phyloP scores from a whole-genome alignment of 805 yeast genomes.

The Starmerella tilneyi region DNA sequence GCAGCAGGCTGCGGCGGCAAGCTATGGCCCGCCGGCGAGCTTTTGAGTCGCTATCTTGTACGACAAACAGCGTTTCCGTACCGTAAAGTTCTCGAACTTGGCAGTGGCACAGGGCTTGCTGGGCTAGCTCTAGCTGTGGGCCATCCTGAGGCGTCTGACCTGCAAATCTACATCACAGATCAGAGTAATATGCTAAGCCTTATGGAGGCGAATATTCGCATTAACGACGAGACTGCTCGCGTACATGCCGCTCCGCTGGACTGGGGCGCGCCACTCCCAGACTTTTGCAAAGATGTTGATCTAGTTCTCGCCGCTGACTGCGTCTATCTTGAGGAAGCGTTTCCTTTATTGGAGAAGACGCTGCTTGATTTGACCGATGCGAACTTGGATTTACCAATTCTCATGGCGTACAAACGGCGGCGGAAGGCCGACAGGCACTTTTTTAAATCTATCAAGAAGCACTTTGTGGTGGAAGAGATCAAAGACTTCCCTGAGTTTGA shows the following conservation, averaged over 20 bases:
- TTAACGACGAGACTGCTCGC: slow-evolving; percentile 33
- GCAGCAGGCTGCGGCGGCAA: slow-evolving; percentile 55
- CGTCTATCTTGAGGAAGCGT: slow-evolving; percentile 46
- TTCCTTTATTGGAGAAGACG: slow-evolving; percentile 43
- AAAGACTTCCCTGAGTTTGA: slow-evolving; percentile 23
- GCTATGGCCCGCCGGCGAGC: slow-evolving; percentile 52
- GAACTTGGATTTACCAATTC: slow-evolving; percentile 33
- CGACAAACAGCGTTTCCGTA: slow-evolving; percentile 24
- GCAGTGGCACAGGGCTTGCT: slow-evolving; percentile 51
- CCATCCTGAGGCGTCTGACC: slow-evolving; percentile 25
- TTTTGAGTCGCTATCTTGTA: slow-evolving; percentile 39
- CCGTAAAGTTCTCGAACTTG: slow-evolving; percentile 40
- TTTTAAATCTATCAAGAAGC: slow-evolving; percentile 30
- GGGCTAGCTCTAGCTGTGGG: slow-evolving; percentile 35
- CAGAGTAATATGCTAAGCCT: slow-evolving; percentile 39
- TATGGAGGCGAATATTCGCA: slow-evolving; percentile 38
- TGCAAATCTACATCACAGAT: slow-evolving; percentile 41
- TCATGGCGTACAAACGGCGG: slow-evolving; percentile 47
- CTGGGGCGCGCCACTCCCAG: slow-evolving; percentile 40
- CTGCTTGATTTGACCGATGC: slow-evolving; percentile 37
- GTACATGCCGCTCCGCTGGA: slow-evolving; percentile 38
- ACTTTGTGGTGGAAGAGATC: slow-evolving; percentile 29
- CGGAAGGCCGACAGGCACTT: slow-evolving; percentile 38
- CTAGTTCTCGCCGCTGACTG: slow-evolving; percentile 51
- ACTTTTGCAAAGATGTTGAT: slow-evolving; percentile 33